These are phyloP conservation scores for Solanum verrucosum DNA, from an alignment of 257 asterid species.

Conservation along the genomic window DNA sequence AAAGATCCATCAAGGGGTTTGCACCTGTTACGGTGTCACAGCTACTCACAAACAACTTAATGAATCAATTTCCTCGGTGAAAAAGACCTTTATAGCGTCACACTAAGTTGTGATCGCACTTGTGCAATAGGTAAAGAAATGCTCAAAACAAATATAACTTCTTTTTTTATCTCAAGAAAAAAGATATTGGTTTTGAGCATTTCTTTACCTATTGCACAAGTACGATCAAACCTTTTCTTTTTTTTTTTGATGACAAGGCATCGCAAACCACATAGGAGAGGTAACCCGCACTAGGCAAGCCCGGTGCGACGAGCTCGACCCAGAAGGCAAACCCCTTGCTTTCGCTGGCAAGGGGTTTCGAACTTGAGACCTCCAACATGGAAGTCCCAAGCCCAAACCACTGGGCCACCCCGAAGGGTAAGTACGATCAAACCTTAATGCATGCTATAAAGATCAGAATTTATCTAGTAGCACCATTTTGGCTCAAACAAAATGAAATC, in stretches of 20 bases:
- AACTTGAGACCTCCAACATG: too few relatives aligned
- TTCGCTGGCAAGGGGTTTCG: too few relatives aligned
- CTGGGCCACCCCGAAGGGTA: too few relatives aligned
- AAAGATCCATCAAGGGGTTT: not conserved
- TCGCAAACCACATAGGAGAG: too few relatives aligned
- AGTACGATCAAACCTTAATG: not conserved
- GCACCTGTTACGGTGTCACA: not conserved
- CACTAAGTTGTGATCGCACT: not conserved
- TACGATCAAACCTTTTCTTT: not conserved
- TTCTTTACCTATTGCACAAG: not conserved
- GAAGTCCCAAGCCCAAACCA: too few relatives aligned
- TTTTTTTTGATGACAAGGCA: too few relatives aligned
- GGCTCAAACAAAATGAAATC: not conserved
- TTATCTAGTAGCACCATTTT: not conserved
- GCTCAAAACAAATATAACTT: not conserved
- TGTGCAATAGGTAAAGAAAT: not conserved
- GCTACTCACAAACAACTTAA: not conserved
- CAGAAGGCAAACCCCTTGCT: too few relatives aligned
- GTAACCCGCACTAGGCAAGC: too few relatives aligned
- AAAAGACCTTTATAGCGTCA: not conserved
- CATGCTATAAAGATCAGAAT: not conserved
- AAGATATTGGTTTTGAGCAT: not conserved
- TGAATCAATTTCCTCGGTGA: not conserved
- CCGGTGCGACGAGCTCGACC: too few relatives aligned
- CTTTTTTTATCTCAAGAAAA: not conserved